These are phyloP conservation scores for Pugionium dolabratum DNA, from an alignment of 345 rosid species.

Conservation along the genomic window DNA sequence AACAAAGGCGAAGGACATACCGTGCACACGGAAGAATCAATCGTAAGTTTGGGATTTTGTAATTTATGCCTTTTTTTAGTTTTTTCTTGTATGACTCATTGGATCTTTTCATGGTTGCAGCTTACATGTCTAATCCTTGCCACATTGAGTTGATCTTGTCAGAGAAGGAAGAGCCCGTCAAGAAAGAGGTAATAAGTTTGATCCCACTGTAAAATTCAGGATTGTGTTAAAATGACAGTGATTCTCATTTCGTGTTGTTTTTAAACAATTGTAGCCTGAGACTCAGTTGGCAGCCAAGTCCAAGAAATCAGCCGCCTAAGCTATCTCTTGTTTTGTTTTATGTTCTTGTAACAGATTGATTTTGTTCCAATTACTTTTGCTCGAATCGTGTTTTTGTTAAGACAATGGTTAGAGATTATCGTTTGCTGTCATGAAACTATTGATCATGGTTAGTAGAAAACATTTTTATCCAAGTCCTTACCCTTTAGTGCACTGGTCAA, in stretches of 20 bases:
- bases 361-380: constrained; percentile 13
- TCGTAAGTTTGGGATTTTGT: constrained; percentile 45
- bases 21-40: constrained; percentile 98
- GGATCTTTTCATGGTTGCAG: constrained; percentile 37
- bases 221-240: neutral
- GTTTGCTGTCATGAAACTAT: constrained; percentile 3
- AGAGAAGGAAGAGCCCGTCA: constrained; percentile 92
- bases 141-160: constrained; percentile 89
- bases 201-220: neutral
- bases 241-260: neutral
- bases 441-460: neutral
- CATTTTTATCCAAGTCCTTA: too few relatives aligned
- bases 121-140: constrained; percentile 97
- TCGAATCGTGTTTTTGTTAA: neutral
- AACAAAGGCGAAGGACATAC: constrained; percentile 95
- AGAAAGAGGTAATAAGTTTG: constrained; percentile 69
- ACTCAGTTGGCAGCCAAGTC: constrained; percentile 77
- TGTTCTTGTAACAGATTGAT: constrained; percentile 36
- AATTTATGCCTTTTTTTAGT: neutral
- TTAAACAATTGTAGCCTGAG: constrained; percentile 60
- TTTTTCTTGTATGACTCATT: neutral
- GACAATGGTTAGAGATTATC: constrained; percentile 20
- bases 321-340: neutral
- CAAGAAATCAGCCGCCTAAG: constrained; percentile 56
- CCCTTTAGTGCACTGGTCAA: too few relatives aligned